Evolutionary conservation across 495 filamentous ascomycete species (phyloP).

Genomic region (Podospora pseudoanserina): DNA sequence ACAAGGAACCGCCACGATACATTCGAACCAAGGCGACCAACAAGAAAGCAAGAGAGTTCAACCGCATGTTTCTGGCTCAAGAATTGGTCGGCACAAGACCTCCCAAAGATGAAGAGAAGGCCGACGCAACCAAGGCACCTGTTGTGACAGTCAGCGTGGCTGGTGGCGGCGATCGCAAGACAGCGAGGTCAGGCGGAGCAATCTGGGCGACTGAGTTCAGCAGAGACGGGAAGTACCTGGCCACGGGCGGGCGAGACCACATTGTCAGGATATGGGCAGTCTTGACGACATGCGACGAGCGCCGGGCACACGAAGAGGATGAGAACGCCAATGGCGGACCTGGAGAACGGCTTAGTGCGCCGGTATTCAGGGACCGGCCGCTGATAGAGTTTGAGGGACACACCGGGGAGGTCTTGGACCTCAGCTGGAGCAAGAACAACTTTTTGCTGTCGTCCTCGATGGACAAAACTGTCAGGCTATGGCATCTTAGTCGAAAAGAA

Average conservation of each 20-base stretch:
- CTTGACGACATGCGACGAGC: slow-evolving; percentile 75
- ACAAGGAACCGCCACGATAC: slow-evolving; percentile 87
- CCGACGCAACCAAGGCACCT: slow-evolving; percentile 26
- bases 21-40: slow-evolving; percentile 77
- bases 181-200: slow-evolving; percentile 49
- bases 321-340: slow-evolving; percentile 54
- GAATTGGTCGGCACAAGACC: slow-evolving; percentile 59
- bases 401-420: slow-evolving; percentile 78
- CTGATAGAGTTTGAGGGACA: slow-evolving; percentile 80
- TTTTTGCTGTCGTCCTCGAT: slow-evolving; percentile 95
- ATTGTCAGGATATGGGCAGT: slow-evolving; percentile 90
- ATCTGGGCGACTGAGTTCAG: slow-evolving; percentile 93
- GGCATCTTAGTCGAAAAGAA: slow-evolving; percentile 82
- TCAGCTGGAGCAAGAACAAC: slow-evolving; percentile 99
- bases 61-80: slow-evolving; percentile 86
- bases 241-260: slow-evolving; percentile 81
- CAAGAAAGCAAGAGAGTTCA: slow-evolving; percentile 81
- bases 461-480: slow-evolving; percentile 96
- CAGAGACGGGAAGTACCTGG: slow-evolving; percentile 86
- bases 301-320: slow-evolving; percentile 64
- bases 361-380: slow-evolving; percentile 81
- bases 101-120: slow-evolving; percentile 10
- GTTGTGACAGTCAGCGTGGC: slow-evolving; percentile 38
- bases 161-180: slow-evolving; percentile 35
- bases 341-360: slow-evolving; percentile 71